phyloP scores from a whole-genome alignment of 495 filamentous ascomycete species.

The Patellaria atrata region DNA sequence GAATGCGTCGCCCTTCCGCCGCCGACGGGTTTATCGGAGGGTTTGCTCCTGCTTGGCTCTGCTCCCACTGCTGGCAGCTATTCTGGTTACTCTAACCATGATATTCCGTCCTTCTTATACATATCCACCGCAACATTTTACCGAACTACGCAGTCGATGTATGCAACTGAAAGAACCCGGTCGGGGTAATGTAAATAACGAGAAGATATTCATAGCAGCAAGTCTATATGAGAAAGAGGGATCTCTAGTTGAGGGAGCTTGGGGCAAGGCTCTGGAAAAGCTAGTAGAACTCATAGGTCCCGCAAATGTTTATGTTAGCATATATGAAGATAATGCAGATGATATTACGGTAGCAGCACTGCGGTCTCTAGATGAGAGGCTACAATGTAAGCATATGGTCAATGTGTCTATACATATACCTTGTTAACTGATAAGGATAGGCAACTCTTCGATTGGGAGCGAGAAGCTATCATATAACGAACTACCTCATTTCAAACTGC shows the following conservation, averaged over 20 bases:
- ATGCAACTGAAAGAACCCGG: too few relatives aligned
- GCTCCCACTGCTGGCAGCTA: too few relatives aligned
- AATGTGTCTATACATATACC: not conserved
- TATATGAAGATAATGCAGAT: constrained; percentile 63
- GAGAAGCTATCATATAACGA: constrained; percentile 37
- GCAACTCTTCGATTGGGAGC: constrained; percentile 36
- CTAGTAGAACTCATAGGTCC: constrained; percentile 47
- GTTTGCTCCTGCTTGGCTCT: too few relatives aligned
- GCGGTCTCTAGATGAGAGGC: constrained; percentile 23
- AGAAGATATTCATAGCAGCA: constrained; percentile 63
- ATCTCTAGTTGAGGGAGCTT: constrained; percentile 44
- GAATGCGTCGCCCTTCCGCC: too few relatives aligned
- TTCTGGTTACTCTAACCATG: constrained; percentile 8
- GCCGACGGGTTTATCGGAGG: too few relatives aligned
- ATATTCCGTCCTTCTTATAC: constrained; percentile 16
- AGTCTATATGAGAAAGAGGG: constrained; percentile 54
- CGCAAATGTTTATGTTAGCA: constrained; percentile 41
- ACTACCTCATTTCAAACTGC: constrained; percentile 43
- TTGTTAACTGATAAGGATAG: constrained; percentile 15
- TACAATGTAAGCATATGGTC: constrained; percentile 30
- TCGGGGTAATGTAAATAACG: constrained; percentile 45
- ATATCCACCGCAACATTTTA: constrained; percentile 9
- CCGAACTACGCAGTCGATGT: constrained; percentile 12
- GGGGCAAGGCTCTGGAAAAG: constrained; percentile 48
- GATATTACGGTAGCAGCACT: constrained; percentile 29